Evolutionary conservation across 352 stramenopile genomes (phyloP).

Genomic region (Phytophthora palmivora): DNA sequence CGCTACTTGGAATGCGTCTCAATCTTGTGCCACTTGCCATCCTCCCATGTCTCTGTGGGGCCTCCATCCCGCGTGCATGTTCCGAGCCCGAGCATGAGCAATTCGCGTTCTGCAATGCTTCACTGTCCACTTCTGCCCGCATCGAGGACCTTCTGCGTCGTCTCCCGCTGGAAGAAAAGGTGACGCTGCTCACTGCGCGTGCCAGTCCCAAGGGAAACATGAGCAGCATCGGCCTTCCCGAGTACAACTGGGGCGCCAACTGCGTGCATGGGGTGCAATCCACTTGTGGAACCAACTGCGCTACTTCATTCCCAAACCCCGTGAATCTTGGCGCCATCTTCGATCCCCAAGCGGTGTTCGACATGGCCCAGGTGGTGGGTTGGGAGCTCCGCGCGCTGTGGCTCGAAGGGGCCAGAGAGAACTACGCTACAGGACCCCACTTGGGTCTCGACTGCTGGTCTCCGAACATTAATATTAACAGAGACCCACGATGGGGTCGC

Average conservation of each 20-base stretch:
- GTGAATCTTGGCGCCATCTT: slow-evolving; percentile 91
- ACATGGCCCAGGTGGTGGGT: slow-evolving; percentile 91
- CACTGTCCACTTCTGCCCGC: slow-evolving; percentile 59
- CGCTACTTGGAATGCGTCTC: slow-evolving; percentile 6
- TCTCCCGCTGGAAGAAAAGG: slow-evolving; percentile 78
- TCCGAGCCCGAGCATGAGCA: slow-evolving; percentile 28
- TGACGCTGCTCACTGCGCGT: slow-evolving; percentile 71
- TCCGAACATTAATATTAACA: slow-evolving; percentile 96
- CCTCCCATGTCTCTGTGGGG: background rate
- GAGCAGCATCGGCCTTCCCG: slow-evolving; percentile 79
- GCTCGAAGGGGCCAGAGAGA: slow-evolving; percentile 79
- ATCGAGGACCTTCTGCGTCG: slow-evolving; percentile 79
- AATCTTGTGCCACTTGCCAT: slow-evolving; percentile 2
- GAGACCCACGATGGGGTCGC: slow-evolving; percentile 94
- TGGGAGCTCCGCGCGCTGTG: slow-evolving; percentile 82
- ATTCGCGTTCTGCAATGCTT: slow-evolving; percentile 85
- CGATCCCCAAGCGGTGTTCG: slow-evolving; percentile 75
- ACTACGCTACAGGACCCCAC: slow-evolving; percentile 65
- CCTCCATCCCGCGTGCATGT: slow-evolving; percentile 70
- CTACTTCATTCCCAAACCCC: slow-evolving; percentile 93
- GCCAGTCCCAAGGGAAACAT: slow-evolving; percentile 79
- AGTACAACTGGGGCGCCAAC: slow-evolving; percentile 95
- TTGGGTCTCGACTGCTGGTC: slow-evolving; percentile 93
- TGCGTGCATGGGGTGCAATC: slow-evolving; percentile 93
- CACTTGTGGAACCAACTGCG: slow-evolving; percentile 74